Evolutionary conservation across 495 filamentous ascomycete species (phyloP), one percentile per base, ranked within the genome.

Genomic region (Annulohypoxylon stygium): DNA sequence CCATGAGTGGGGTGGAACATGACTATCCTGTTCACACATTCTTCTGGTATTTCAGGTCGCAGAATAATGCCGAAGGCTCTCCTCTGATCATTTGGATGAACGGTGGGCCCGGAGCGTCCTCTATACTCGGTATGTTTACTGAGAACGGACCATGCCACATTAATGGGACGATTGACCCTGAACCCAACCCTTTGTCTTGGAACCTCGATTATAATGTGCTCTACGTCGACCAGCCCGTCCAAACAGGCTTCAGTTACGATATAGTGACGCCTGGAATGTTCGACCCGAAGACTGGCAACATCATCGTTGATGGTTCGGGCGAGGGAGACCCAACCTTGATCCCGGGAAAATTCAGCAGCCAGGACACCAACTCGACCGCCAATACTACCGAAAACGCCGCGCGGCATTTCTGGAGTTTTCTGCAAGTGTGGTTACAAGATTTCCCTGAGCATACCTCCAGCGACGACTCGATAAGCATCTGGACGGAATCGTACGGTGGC

Each of bases 11-110:
- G 3, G 43, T 68, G 23, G 54, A 37, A 54, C 84, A 83, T 53
- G 78, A 86, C n/a, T 92, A 91, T 76, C 81, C 86, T 33, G 88
- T 92, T 65, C 91, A 92, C 76, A 92, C 87, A n/a, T 93, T 92
- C 74, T 93, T 93, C 80, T 93, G 91, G 91, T 93, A 92, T 76
- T 87, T 93, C 71, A 88, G 89, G 75, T 86, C 89, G 0, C 82
- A 88, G 36, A 84, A 88, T 23, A 81, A 88, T 53, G 83, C 87
- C 54, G 79, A 83, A 11, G 84, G 86, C 36, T 87, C 86, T 25
- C 87, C 87, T 4, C 79, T 91, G 14, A 84, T 88, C 10, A 86
- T 92, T 71, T 93, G 88, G 88, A 79, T 92, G 63, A 87, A 88
- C 74, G 89, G 89, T 58, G 89, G 89, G 11, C 89, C 89, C 14